Conservation (phyloP, 2,329 filamentous ascomycete genomes). For the Bimuria novae-zelandiae region DNA sequence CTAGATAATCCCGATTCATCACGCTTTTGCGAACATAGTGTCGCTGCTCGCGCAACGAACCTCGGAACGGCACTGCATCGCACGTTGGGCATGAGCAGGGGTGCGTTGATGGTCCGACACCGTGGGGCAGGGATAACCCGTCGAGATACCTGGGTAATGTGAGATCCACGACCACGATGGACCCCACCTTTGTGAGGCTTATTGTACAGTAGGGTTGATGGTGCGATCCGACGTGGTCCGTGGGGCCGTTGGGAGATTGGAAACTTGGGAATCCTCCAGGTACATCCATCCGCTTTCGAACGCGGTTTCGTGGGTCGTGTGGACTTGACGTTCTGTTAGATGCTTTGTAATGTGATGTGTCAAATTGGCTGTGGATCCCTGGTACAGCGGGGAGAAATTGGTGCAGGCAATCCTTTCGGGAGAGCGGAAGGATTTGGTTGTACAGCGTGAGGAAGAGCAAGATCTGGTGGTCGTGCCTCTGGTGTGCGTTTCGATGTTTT, state of each 20-base stretch:
- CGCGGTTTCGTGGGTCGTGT: too few species aligned
- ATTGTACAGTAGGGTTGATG: too few species aligned
- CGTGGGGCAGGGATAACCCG: constrained; percentile 19
- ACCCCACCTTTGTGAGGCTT: constrained; percentile 10
- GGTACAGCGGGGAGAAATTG: too few species aligned
- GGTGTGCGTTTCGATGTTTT: neutral
- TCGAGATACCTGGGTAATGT: neutral
- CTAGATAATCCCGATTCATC: neutral
- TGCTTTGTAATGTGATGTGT: neutral
- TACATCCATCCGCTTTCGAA: too few species aligned
- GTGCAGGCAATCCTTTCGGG: neutral
- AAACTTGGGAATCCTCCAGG: neutral
- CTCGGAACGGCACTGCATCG: too few species aligned
- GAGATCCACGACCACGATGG: neutral
- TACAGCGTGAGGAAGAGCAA: too few species aligned
- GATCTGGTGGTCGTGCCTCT: too few species aligned
- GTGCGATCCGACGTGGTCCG: neutral
- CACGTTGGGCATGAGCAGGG: constrained; percentile 14
- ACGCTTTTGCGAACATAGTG: neutral
- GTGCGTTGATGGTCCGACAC: constrained; percentile 18
- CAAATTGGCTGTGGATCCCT: neutral
- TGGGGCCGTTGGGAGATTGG: constrained; percentile 5
- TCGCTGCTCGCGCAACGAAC: neutral
- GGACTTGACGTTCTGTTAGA: too few species aligned
- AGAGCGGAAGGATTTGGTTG: neutral